Base-by-base conservation (phyloP, 306 rosid genomes). In the Gynostemma pentaphyllum region DNA sequence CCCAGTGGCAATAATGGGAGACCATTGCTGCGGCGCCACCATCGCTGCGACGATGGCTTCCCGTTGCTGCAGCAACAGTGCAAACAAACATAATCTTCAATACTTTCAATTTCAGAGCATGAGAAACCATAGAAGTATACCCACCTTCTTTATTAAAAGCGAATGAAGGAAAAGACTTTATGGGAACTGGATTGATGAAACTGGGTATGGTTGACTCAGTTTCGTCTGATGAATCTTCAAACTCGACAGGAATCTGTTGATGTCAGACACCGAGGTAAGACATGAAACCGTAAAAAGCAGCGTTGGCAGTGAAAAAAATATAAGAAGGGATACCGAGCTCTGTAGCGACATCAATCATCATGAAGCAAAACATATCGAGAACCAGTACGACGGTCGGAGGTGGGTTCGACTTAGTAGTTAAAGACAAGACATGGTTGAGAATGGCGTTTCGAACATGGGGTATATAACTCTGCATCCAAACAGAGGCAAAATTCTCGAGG, bases 111-210 rank as follows among this genome's bases (percentile, higher is more conserved):
- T 3, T 65, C 2, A 18, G 29, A 29, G 32, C 55, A 14, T 47
- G 55, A 1, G 0, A 12, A 4, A 70, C 2, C 45, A 75, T 32
- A 6, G 62, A 0, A 0, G 49, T 0, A 4, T 42, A 61, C 7
- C 66, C 70, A 23, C 76, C 73, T 0, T 68, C 68, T 30, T 71
- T 65, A 8, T 36, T 7, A 2, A 75, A 1, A 4, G 53, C 29
- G 0, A 16, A 0, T 1, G 1, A 3, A 3, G 87, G 87, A 41
- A 85, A 42, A 5, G 40, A 62, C 21, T 27, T 47, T 3, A 34
- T 5, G 5, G 87, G 83, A 45, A 84, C 68, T 0, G 81, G 60
- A 24, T 68, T 74, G 18, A 46, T 18, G 23, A 5, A 61, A 40
- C 49, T 2, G 0, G 81, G 73, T 2, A 77, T 21, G n/a, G 1